Base-by-base conservation (phyloP, 2,329 filamentous ascomycete species). In the Nannizziopsis barbatae region DNA sequence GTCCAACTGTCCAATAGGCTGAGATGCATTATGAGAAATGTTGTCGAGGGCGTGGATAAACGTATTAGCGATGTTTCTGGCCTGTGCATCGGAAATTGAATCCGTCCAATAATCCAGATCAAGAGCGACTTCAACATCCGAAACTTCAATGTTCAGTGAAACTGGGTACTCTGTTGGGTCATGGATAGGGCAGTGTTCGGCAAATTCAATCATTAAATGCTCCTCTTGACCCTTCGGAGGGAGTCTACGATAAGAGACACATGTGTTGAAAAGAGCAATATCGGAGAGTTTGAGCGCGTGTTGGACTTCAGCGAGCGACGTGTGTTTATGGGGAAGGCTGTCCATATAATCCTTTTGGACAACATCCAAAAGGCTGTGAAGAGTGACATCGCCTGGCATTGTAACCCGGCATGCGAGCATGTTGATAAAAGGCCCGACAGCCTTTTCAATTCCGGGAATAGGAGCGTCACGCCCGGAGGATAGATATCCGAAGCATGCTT, bases 161-260 rank as follows among this genome's bases (percentile, higher is more conserved):
- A 74, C 61, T 1, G 67, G 65, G 51, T 72, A 71, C 55, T 74
- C 71, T 1, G 71, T 71, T 0, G 71, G 71, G 47, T 74, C 71
- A 49, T 73, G 62, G 30, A 68, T 67, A 2, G 60, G 57, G n/a
- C 59, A 58, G 18, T 59, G 53, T 57, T 71, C 67, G 1, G 62
- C 53, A 35, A 72, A 64, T n/a, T 60, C 55, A 1, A 73, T 62
- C 2, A 57, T 55, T 14, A 41, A 35, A 15, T 55, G 46, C 15
- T 56, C 59, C 12, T 56, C 53, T 1, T 50, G 47, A 1, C 54
- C 50, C 8, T 59, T 57, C 0, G 62, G 56, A 0, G 69, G 66
- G 1, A 71, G 60, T 27, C 63, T 67, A 10, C 70, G 64, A 52
- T 72, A 73, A 1, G 71, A 74, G 1, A 74, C 56, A 14, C 70